Percentiles rank a stretch among this genome's conserved stretches.
Conservation (phyloP, 495 filamentous ascomycete species). For the Podospora fimiseda region DNA sequence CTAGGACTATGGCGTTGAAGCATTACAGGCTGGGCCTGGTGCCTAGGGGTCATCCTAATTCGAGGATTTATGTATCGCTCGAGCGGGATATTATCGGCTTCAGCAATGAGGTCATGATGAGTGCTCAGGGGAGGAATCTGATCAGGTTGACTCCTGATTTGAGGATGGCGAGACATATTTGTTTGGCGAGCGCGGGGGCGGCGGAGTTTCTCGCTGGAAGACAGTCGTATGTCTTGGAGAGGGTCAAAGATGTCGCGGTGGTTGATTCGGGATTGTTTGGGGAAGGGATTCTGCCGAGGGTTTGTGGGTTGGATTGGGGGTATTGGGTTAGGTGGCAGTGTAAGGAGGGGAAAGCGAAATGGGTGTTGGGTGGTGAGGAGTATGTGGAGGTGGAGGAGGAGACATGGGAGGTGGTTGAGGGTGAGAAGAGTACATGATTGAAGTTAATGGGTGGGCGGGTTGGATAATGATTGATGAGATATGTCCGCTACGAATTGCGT, state of each 20-base stretch:
- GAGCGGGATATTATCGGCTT: slow-evolving; percentile 25
- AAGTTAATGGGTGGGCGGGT: too few relatives aligned
- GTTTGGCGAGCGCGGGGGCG: background rate
- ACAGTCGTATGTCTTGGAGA: background rate
- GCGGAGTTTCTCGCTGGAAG: background rate
- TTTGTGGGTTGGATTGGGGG: slow-evolving; percentile 9
- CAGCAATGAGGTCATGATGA: slow-evolving; percentile 6
- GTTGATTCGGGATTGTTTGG: slow-evolving; percentile 9
- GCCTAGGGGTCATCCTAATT: slow-evolving; percentile 21
- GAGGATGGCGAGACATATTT: background rate
- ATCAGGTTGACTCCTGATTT: slow-evolving; percentile 11
- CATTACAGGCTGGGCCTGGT: slow-evolving; percentile 31
- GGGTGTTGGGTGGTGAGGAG: slow-evolving; percentile 2
- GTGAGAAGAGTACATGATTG: too few relatives aligned
- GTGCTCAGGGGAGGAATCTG: slow-evolving; percentile 8
- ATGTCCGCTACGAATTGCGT: too few relatives aligned
- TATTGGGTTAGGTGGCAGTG: slow-evolving; percentile 11
- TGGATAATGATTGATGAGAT: too few relatives aligned
- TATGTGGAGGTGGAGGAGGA: background rate
- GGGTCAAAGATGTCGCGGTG: slow-evolving; percentile 2
- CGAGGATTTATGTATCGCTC: slow-evolving; percentile 31
- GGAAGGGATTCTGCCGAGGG: slow-evolving; percentile 5
- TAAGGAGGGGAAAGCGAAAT: slow-evolving; percentile 3
- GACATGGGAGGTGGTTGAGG: background rate
- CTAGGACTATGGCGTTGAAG: slow-evolving; percentile 27